Base-by-base conservation (phyloP, 345 rosid species). In the Angophora floribunda region DNA sequence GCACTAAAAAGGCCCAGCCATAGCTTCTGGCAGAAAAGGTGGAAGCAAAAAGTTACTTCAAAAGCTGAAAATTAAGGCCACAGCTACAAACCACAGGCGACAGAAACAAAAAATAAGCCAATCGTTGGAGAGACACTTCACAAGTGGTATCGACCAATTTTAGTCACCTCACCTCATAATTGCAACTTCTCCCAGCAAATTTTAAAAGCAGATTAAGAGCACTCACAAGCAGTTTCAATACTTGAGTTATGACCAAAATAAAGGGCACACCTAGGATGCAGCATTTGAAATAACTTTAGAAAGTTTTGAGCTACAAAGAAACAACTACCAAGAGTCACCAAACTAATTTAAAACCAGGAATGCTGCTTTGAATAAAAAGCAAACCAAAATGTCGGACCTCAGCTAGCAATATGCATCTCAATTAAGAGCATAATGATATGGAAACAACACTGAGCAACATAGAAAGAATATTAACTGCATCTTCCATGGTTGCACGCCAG, bases 401-500 rank as follows among this genome's bases (percentile, higher is more conserved):
- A 5, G 82, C 49, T 41, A 75, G 49, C 82, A 75, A 75, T 41
- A 75, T 75, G 49, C 49, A 75, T 26, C 45, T 75, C 36, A 75
- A 75, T 75, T 75, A 3, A 75, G 49, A 41, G 80, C 3, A 32
- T 32, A 67, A 32, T 67, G 7, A 67, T 0, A 67, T 32, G 13
- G 12, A 67, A 67, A 67, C 45, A 8, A 67, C 44, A 67, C 32
- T 10, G 2, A 41, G 13, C 90, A 86, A 88, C 85, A 89, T 41
- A 19, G 90, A 30, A 47, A 57, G 59, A 89, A 89, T 70, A 94
- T 98, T 96, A 93, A 97, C 99, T 15, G 99, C 99, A 91, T 98
- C 99, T 93, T 98, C 99, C 99, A 98, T 98, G 57, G 96, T 90
- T 36, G 98, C 95, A 52, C 99, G 99, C 99, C 99, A 97, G 82